A percentile compares a stretch with the other conserved stretches of the same genome.
phyloP scores from a whole-genome alignment of 2,329 filamentous ascomycete species.

The Rhexocercosporidium sp. region DNA sequence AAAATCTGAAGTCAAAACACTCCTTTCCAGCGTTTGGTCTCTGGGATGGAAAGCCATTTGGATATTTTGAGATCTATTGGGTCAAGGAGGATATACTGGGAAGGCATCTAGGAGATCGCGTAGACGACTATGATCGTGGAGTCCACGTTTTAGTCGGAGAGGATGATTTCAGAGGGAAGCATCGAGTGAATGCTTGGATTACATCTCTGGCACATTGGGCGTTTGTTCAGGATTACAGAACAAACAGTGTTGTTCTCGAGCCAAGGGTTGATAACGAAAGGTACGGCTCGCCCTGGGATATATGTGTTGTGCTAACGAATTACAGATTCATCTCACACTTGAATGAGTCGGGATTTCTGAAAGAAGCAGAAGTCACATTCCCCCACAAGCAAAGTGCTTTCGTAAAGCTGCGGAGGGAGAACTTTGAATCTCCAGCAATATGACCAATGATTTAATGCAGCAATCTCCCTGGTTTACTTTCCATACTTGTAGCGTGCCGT shows the following conservation, averaged over 20 bases:
- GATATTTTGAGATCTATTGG: slow-evolving; percentile 98
- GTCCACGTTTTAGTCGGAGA: slow-evolving; percentile 90
- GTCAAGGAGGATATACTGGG: slow-evolving; percentile 89
- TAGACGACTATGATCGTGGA: slow-evolving; percentile 84
- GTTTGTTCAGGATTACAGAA: slow-evolving; percentile 77
- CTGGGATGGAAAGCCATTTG: slow-evolving; percentile 95
- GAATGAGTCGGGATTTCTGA: slow-evolving; percentile 77
- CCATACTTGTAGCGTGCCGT: neutral
- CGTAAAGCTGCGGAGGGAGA: slow-evolving; percentile 79
- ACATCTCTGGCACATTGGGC: slow-evolving; percentile 87
- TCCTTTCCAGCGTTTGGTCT: slow-evolving; percentile 90
- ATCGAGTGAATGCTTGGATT: slow-evolving; percentile 80
- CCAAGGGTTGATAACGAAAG: slow-evolving; percentile 89
- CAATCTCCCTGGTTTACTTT: neutral
- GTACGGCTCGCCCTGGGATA: slow-evolving; percentile 57
- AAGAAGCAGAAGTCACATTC: slow-evolving; percentile 84
- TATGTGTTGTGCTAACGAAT: neutral
- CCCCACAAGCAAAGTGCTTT: slow-evolving; percentile 92
- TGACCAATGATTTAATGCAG: slow-evolving; percentile 23
- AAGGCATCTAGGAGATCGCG: slow-evolving; percentile 67
- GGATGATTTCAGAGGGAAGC: slow-evolving; percentile 84
- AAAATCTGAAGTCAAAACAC: slow-evolving; percentile 69
- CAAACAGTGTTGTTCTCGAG: slow-evolving; percentile 83
- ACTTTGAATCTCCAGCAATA: slow-evolving; percentile 72
- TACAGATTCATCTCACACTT: slow-evolving; percentile 70